phyloP scores from a whole-genome alignment of 306 rosid species.

The Clitoria ternatea region DNA sequence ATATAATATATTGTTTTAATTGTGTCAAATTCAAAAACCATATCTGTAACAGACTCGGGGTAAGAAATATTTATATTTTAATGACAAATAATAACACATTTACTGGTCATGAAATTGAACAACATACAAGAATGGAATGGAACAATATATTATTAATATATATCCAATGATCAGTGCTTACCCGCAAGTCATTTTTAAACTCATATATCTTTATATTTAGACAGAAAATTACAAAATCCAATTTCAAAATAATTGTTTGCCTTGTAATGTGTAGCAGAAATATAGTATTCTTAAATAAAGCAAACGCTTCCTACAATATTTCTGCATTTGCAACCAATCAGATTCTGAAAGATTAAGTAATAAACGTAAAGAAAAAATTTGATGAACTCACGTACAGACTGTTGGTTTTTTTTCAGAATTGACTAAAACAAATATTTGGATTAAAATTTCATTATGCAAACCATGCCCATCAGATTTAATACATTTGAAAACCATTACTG shows the following conservation, averaged over 20 bases:
- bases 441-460: not conserved
- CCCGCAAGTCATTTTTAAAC: no score
- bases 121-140: no score
- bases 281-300: not conserved
- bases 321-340: not conserved
- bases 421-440: not conserved
- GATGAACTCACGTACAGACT: conserved; percentile 1
- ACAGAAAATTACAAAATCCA: conserved; percentile 2
- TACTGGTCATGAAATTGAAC: no score
- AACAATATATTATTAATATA: no score
- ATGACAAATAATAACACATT: no score
- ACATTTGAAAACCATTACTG: not conserved
- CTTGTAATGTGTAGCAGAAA: not conserved
- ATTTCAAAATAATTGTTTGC: not conserved
- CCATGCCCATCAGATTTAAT: not conserved
- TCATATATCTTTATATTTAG: conserved; percentile 6
- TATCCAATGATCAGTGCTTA: no score
- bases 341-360: not conserved
- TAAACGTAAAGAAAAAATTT: not conserved
- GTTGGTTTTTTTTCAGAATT: not conserved
- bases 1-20: no score
- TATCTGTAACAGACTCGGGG: no score
- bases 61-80: no score
- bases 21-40: no score
- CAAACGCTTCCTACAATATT: not conserved